phyloP scores from a whole-genome alignment of 2,329 filamentous ascomycete genomes.

The Akanthomyces uredinophilus region DNA sequence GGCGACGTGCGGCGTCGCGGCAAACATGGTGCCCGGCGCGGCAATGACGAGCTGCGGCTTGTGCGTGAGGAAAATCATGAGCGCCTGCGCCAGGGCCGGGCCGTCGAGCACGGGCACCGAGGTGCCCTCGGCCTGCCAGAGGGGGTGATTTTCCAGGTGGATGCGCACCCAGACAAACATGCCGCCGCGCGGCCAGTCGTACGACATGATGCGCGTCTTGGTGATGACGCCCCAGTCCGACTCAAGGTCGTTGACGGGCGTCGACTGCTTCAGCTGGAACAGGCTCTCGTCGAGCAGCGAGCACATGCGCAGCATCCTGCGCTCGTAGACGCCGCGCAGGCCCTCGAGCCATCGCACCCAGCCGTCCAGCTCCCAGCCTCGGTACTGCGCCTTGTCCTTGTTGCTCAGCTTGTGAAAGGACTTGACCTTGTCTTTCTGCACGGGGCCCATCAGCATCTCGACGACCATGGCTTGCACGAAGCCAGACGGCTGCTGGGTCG shows the following conservation, averaged over 20 bases:
- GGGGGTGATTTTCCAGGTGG: slow-evolving; percentile 66
- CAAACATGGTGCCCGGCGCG: slow-evolving; percentile 69
- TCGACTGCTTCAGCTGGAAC: slow-evolving; percentile 60
- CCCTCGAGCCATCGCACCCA: slow-evolving; percentile 91
- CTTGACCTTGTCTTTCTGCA: slow-evolving; percentile 43
- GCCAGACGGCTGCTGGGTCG: slow-evolving; percentile 79
- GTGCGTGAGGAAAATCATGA: slow-evolving; percentile 67
- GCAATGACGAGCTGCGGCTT: slow-evolving; percentile 66
- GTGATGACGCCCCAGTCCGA: slow-evolving; percentile 71
- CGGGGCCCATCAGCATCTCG: slow-evolving; percentile 68
- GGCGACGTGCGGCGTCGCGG: slow-evolving; percentile 56
- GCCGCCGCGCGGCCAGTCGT: slow-evolving; percentile 74
- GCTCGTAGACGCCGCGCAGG: slow-evolving; percentile 76
- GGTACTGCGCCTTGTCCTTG: slow-evolving; percentile 43
- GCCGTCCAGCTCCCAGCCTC: slow-evolving; percentile 72
- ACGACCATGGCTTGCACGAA: slow-evolving; percentile 83
- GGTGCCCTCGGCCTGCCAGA: slow-evolving; percentile 42
- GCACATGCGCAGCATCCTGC: slow-evolving; percentile 78
- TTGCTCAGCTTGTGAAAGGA: slow-evolving; percentile 40
- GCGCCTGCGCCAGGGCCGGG: slow-evolving; percentile 53
- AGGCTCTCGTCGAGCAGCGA: slow-evolving; percentile 63
- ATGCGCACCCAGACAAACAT: slow-evolving; percentile 89
- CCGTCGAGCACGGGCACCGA: slow-evolving; percentile 44
- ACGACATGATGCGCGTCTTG: slow-evolving; percentile 69
- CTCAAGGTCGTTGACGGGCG: slow-evolving; percentile 35